Conservation (phyloP, 2,329 filamentous ascomycete species). For the Rachicladosporium sp. region DNA sequence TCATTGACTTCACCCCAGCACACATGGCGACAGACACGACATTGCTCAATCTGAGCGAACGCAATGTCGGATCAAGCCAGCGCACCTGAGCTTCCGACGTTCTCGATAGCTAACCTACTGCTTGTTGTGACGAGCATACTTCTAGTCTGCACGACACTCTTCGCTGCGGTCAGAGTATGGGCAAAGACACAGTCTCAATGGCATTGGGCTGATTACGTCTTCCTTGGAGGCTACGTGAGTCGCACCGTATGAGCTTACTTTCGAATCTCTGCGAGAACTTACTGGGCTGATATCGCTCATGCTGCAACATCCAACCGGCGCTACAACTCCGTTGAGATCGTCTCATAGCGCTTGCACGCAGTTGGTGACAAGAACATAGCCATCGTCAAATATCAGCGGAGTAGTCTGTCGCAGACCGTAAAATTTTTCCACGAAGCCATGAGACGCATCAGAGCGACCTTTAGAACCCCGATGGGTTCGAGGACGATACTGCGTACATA, state of each 20-base stretch:
- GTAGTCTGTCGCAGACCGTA: no score
- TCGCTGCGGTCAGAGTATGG: not conserved
- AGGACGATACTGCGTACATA: not conserved
- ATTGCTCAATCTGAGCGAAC: not conserved
- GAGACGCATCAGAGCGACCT: no score
- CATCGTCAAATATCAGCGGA: no score
- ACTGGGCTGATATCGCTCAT: no score
- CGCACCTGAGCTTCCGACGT: not conserved
- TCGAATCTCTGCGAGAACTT: no score
- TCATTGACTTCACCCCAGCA: no score
- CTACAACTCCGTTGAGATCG: not conserved
- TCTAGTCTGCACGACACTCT: not conserved
- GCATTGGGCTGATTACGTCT: not conserved
- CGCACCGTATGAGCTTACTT: not conserved
- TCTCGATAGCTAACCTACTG: not conserved
- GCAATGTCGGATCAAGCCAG: not conserved
- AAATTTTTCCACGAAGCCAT: no score
- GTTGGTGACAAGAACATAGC: no score
- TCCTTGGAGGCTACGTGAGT: conserved; percentile 2
- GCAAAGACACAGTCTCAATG: conserved; percentile 1
- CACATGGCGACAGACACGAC: not conserved
- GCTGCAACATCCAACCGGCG: no score
- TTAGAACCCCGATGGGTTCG: no score
- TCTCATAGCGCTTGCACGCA: no score
- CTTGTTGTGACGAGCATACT: not conserved